phyloP scores from a whole-genome alignment of 192 early-diverging fungal genomes.

The Coemansia sp. region DNA sequence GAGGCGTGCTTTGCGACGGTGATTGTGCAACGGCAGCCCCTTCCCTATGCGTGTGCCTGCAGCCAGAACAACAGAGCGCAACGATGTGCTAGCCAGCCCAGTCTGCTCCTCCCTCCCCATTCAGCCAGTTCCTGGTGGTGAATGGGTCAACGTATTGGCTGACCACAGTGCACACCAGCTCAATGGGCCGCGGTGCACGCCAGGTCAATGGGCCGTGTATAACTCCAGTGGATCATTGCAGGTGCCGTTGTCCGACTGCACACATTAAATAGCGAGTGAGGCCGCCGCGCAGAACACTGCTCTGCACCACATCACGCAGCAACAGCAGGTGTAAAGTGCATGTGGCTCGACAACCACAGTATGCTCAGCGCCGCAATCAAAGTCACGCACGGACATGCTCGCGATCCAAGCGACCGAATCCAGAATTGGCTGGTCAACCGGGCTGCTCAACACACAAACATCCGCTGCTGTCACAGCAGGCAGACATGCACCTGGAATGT shows the following conservation, averaged over 20 bases:
- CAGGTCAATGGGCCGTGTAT: background rate
- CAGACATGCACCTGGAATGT: background rate
- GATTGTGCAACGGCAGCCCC: constrained; percentile 6
- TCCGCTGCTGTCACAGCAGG: background rate
- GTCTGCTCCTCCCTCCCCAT: background rate
- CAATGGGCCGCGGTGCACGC: background rate
- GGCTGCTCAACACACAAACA: too few species aligned
- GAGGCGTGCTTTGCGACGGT: constrained; percentile 4
- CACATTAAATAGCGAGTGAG: background rate
- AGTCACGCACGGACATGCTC: background rate
- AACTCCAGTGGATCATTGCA: background rate
- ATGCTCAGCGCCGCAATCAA: background rate
- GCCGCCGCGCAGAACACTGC: background rate
- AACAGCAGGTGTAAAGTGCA: background rate
- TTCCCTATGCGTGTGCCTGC: constrained; percentile 6
- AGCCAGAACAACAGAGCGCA: constrained; percentile 2
- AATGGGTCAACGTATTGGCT: background rate
- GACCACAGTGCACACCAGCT: background rate
- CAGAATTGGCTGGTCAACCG: background rate
- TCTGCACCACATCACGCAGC: background rate
- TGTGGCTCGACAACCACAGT: background rate
- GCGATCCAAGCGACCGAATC: background rate
- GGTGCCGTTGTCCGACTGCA: background rate
- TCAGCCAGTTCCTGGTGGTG: background rate
- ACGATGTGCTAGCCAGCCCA: background rate